Conservation (phyloP, 768 basidiomycete species). For the Phlegmacium glaucopus region DNA sequence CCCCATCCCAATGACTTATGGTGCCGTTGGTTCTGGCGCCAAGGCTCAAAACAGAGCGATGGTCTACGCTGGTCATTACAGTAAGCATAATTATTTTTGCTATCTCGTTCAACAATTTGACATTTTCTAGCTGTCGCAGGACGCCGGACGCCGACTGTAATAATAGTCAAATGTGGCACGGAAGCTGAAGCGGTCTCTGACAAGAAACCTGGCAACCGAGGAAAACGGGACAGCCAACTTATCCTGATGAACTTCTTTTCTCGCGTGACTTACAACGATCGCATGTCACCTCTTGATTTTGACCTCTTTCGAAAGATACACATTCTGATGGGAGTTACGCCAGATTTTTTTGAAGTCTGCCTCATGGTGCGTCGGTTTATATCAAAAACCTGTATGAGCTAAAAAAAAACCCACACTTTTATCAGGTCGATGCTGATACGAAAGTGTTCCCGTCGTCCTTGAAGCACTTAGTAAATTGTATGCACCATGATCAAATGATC, state of each 20-base stretch:
- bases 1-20: conserved; percentile 91
- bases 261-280: conserved; percentile 97
- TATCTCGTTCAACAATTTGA: conserved; percentile 3
- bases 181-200: conserved; percentile 78
- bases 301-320: conserved; percentile 98
- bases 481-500: conserved; percentile 98
- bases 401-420: not conserved
- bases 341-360: conserved; percentile 96
- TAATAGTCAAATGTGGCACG: conserved; percentile 95
- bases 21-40: conserved; percentile 84
- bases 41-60: conserved; percentile 93
- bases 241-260: conserved; percentile 99
- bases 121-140: conserved; percentile 63
- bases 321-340: conserved; percentile 96
- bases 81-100: conserved; percentile 44
- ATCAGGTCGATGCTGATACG: conserved; percentile 96
- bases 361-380: conserved; percentile 75
- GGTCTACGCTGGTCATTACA: conserved; percentile 99
- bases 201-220: conserved; percentile 96
- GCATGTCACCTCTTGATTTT: conserved; percentile 96
- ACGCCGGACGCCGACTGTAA: conserved; percentile 88
- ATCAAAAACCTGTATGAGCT: not conserved
- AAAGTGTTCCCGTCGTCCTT: conserved; percentile 92
- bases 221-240: conserved; percentile 97
- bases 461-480: conserved; percentile 90